These are phyloP conservation scores for Striga asiatica DNA, from an alignment of 257 asterid genomes.

Conservation along the genomic window DNA sequence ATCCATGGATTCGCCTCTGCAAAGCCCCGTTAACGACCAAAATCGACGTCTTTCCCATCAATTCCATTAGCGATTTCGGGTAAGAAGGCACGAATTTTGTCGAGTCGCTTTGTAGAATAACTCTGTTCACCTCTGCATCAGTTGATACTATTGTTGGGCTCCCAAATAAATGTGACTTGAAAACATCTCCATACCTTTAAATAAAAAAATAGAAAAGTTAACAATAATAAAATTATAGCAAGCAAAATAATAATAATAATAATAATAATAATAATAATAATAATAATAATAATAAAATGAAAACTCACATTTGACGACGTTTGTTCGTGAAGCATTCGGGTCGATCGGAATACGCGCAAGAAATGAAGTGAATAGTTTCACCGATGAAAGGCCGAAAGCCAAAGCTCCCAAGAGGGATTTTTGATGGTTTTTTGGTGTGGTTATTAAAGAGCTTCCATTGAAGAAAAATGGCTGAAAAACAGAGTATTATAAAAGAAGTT, in stretches of 20 bases:
- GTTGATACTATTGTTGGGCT: slow-evolving; percentile 70
- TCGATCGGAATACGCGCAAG: slow-evolving; percentile 61
- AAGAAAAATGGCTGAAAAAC: no score
- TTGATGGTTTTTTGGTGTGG: not conserved
- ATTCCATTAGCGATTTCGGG: slow-evolving; percentile 74
- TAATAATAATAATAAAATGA: not conserved
- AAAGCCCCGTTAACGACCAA: slow-evolving; percentile 62
- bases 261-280: not conserved
- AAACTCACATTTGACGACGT: slow-evolving; percentile 64
- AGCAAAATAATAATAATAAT: not conserved
- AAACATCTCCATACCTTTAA: slow-evolving; percentile 74
- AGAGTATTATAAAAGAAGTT: no score
- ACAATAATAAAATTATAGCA: not conserved
- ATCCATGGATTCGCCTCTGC: slow-evolving; percentile 76
- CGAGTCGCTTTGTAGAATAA: slow-evolving; percentile 71
- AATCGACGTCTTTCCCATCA: slow-evolving; percentile 78
- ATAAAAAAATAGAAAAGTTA: not conserved
- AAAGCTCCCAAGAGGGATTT: slow-evolving; percentile 57
- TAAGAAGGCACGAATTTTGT: slow-evolving; percentile 70
- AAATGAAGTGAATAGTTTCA: slow-evolving; percentile 75
- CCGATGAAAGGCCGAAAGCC: slow-evolving; percentile 79
- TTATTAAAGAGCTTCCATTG: no score
- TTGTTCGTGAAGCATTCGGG: slow-evolving; percentile 66
- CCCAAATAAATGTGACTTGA: slow-evolving; percentile 87
- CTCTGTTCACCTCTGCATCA: slow-evolving; percentile 77